These are phyloP conservation scores for Paramyrothecium sp. DNA, from an alignment of 2,329 filamentous ascomycete genomes.

Conservation along the genomic window DNA sequence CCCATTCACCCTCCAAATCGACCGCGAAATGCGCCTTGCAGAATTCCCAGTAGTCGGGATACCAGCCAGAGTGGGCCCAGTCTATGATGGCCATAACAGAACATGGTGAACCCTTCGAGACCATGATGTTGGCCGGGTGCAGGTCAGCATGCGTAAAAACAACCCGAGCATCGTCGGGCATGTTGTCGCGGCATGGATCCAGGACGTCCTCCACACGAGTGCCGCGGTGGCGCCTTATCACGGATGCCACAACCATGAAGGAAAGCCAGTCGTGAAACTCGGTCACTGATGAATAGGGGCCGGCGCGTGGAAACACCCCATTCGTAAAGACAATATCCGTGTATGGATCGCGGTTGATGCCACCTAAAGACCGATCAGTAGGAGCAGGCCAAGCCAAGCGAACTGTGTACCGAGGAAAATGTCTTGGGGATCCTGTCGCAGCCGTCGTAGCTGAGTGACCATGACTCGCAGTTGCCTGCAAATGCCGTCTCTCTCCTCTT, in stretches of 20 bases:
- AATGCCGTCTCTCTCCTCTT: not conserved
- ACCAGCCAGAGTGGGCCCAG: constrained; percentile 14
- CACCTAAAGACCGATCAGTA: too few relatives aligned
- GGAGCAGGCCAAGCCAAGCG: too few relatives aligned
- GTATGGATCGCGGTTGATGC: too few relatives aligned
- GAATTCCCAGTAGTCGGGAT: constrained; percentile 17
- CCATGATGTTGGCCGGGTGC: constrained; percentile 11
- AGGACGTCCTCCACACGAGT: not conserved
- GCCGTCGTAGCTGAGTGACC: not conserved
- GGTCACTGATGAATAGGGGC: not conserved
- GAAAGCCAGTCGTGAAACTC: not conserved
- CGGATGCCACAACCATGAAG: not conserved
- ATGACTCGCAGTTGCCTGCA: not conserved
- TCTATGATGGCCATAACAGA: constrained; percentile 9
- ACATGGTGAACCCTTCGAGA: constrained; percentile 1
- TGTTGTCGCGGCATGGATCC: constrained; percentile 1
- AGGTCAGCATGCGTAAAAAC: constrained; percentile 14
- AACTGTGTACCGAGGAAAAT: not conserved
- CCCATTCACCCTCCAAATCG: too few relatives aligned
- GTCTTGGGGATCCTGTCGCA: not conserved
- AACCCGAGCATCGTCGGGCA: constrained; percentile 1
- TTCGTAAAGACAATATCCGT: too few relatives aligned
- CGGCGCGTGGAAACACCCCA: too few relatives aligned
- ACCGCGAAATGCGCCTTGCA: too few relatives aligned
- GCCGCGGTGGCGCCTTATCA: not conserved